These are phyloP conservation scores for Piloderma croceum DNA, from an alignment of 768 basidiomycete genomes.

Conservation along the genomic window DNA sequence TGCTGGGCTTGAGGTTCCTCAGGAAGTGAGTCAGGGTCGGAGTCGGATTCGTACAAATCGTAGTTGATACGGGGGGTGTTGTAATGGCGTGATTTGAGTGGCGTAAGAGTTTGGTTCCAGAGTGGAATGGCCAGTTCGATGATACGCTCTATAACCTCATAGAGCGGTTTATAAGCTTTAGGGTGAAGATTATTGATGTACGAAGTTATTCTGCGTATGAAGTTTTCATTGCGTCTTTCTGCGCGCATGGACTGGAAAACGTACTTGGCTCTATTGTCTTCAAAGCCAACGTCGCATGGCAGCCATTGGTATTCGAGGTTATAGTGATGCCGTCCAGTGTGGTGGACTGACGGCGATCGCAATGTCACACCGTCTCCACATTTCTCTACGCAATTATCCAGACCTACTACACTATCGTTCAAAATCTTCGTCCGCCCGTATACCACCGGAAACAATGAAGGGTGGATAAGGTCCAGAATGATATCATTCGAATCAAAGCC, in stretches of 20 bases:
- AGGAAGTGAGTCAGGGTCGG: conserved; percentile 5
- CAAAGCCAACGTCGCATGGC: conserved; percentile 18
- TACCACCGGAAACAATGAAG: conserved; percentile 18
- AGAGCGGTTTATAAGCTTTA: conserved; percentile 16
- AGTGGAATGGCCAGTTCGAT: conserved; percentile 26
- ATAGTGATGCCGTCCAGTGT: conserved; percentile 25
- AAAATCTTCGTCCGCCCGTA: conserved; percentile 22
- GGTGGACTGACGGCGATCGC: too few relatives aligned
- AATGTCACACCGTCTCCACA: too few relatives aligned
- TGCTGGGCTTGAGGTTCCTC: conserved; percentile 3
- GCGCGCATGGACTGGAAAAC: not conserved
- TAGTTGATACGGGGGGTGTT: conserved; percentile 9
- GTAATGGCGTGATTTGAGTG: conserved; percentile 17
- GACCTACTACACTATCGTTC: too few relatives aligned
- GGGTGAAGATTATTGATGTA: conserved; percentile 37
- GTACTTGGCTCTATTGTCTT: conserved; percentile 15
- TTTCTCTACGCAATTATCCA: too few relatives aligned
- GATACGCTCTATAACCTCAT: conserved; percentile 21
- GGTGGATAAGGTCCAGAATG: conserved; percentile 24
- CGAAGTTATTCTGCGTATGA: too few relatives aligned
- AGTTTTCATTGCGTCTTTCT: conserved; percentile 31
- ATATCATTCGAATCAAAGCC: conserved; percentile 19
- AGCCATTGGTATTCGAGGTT: conserved; percentile 17
- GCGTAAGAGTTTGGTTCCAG: too few relatives aligned
- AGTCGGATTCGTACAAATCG: conserved; percentile 2